A percentile compares a stretch with the other conserved stretches of the same genome.
phyloP scores from a whole-genome alignment of 441 rosid species.

The Corymbia citriodora region DNA sequence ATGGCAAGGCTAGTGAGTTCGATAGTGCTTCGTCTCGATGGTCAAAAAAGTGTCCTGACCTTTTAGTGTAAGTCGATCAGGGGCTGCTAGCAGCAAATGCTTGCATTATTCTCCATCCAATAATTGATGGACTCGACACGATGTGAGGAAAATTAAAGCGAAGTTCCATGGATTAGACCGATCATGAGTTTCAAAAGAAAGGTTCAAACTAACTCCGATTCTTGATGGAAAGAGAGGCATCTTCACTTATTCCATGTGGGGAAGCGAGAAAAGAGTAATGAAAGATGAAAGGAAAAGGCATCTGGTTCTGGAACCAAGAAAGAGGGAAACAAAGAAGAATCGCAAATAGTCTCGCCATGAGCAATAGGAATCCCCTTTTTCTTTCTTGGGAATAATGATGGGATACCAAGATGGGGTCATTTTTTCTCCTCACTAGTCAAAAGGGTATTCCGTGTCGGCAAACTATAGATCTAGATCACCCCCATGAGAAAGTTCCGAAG shows the following conservation, averaged over 20 bases:
- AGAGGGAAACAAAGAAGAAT: background rate
- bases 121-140: background rate
- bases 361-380: background rate
- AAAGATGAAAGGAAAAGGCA: background rate
- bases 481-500: background rate
- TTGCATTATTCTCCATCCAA: background rate
- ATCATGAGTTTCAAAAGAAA: background rate
- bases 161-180: background rate
- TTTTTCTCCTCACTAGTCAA: background rate
- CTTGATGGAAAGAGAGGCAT: background rate
- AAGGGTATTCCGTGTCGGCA: background rate
- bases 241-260: background rate
- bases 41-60: background rate
- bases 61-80: background rate
- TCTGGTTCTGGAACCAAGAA: background rate
- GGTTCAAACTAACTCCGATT: background rate
- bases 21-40: background rate
- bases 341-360: background rate
- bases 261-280: background rate
- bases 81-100: background rate
- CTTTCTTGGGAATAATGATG: background rate
- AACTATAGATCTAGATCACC: background rate
- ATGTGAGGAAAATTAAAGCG: background rate
- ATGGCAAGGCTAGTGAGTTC: background rate
- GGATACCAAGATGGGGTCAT: background rate